phyloP scores from a whole-genome alignment of 108 stramenopile genomes.

The Cyclotella sp. region DNA sequence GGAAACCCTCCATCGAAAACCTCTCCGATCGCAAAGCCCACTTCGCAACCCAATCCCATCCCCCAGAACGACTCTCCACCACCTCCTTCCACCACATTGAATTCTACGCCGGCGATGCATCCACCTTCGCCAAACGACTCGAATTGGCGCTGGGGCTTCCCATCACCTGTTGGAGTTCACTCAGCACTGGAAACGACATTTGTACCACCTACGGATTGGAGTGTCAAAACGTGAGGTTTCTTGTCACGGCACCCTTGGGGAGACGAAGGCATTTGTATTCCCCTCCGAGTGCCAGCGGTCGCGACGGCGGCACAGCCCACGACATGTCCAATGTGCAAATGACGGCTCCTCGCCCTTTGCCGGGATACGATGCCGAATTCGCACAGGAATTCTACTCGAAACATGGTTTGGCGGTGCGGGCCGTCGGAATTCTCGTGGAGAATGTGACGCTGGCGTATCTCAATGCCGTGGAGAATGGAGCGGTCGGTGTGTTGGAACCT shows the following conservation, averaged over 20 bases:
- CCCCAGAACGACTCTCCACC: slow-evolving; percentile 56
- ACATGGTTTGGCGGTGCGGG: slow-evolving; percentile 67
- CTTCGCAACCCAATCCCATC: slow-evolving; percentile 5
- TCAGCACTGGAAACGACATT: slow-evolving; percentile 64
- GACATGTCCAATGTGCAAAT: slow-evolving; percentile 27
- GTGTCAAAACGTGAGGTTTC: slow-evolving; percentile 48
- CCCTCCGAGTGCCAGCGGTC: background rate
- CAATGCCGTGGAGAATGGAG: slow-evolving; percentile 56
- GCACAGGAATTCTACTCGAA: slow-evolving; percentile 61
- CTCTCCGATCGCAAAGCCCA: slow-evolving; percentile 34
- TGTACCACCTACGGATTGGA: slow-evolving; percentile 66
- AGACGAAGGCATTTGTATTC: background rate
- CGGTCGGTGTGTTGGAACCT: slow-evolving; percentile 60
- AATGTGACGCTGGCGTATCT: slow-evolving; percentile 53
- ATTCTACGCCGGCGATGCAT: slow-evolving; percentile 69
- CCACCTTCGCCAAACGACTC: slow-evolving; percentile 54
- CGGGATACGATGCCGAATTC: slow-evolving; percentile 36
- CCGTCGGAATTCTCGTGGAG: slow-evolving; percentile 55
- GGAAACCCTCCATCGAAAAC: slow-evolving; percentile 32
- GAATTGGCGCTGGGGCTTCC: slow-evolving; percentile 57
- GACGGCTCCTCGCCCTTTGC: slow-evolving; percentile 57
- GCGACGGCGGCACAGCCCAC: background rate
- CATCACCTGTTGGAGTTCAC: slow-evolving; percentile 60
- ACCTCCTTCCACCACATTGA: slow-evolving; percentile 70
- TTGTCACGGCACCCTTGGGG: slow-evolving; percentile 44